Evolutionary conservation across 495 filamentous ascomycete species (phyloP), one percentile per base, ranked within the genome.

Genomic region (Penicillium paxilli): DNA sequence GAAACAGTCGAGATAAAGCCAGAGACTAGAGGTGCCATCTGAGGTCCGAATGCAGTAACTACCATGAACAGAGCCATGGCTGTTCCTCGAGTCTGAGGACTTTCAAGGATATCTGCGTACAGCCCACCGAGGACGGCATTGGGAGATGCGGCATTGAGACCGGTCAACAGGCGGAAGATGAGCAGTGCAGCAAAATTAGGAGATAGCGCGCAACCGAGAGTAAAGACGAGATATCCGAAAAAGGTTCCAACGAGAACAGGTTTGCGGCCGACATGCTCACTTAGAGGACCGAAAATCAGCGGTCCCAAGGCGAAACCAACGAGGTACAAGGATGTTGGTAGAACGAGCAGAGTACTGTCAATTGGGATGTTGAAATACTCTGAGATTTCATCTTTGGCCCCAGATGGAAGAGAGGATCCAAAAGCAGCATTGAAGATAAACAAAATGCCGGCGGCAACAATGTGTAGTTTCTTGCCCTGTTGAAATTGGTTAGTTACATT

Each of bases 1-100:
- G 78, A 78, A 20, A 70, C 71, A 0, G 73, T 68, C 54, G 75
- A 51, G 2, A 71, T 61, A 16, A 61, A 49, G 11, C 52, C 62
- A 2, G 49, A 50, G 16, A 62, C 40, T n/a, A 50, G 21, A 61
- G 57, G 57, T 19, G 47, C 63, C 16, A 62, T 41, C 25, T 63
- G 49, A 22, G 73, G 71, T 9, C 73, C 73, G 38, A 73, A 52
- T 48, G 66, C 55, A 54, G 67, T 76, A 1, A 69, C 42, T 3
- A 61, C 54, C 71, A 74, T 74, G 16, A 67, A 69, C 1, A 47
- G 49, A 57, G 5, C 66, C 73, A 59, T 72, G 32, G 49, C 69
- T 42, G 54, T 66, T 61, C 53, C 51, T 37, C 46, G 57, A 40
- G 24, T 62, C 55, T 26, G 37, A 44, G 51, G 46, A 20, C 23